Percentiles rank a stretch among this genome's conserved stretches.
These are phyloP conservation scores for Sclerotinia glacialis DNA, from an alignment of 2,329 filamentous ascomycete species.

Conservation along the genomic window DNA sequence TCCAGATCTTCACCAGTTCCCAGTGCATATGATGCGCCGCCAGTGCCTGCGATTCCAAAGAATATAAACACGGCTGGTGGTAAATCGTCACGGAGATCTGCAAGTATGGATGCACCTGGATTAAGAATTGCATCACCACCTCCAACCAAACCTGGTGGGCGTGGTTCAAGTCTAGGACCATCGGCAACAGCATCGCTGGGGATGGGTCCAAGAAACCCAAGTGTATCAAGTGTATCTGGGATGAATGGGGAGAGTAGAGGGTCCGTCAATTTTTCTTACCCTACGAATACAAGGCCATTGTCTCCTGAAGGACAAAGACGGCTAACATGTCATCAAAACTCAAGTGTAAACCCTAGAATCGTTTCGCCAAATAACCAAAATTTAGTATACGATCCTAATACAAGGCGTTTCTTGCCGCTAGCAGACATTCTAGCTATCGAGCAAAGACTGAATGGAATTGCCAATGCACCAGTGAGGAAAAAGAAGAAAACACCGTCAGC, in stretches of 20 bases:
- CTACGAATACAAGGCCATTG: conserved; percentile 42
- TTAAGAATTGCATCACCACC: conserved; percentile 37
- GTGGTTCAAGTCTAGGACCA: conserved; percentile 38
- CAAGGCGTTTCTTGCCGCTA: conserved; percentile 58
- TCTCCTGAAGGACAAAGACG: conserved; percentile 35
- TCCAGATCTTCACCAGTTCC: conserved; percentile 45
- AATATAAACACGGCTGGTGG: conserved; percentile 41
- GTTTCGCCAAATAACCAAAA: conserved; percentile 42
- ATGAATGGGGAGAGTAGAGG: conserved; percentile 43
- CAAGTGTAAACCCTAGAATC: conserved; percentile 36
- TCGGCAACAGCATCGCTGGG: conserved; percentile 27
- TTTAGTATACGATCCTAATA: conserved; percentile 64
- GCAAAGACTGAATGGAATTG: conserved; percentile 39
- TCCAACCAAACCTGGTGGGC: conserved; percentile 33
- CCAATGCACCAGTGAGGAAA: conserved; percentile 43
- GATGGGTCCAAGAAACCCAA: conserved; percentile 32
- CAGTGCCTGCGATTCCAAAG: conserved; percentile 70
- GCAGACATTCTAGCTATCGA: conserved; percentile 46
- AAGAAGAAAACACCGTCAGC: conserved; percentile 40
- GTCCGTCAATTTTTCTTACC: conserved; percentile 54
- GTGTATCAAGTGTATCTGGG: conserved; percentile 42
- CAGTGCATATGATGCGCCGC: conserved; percentile 55
- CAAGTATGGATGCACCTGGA: conserved; percentile 43
- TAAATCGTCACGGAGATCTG: conserved; percentile 35
- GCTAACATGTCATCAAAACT: conserved; percentile 38